These are phyloP conservation scores for Kazachstania africana DNA, from an alignment of 805 yeast species.

Conservation along the genomic window DNA sequence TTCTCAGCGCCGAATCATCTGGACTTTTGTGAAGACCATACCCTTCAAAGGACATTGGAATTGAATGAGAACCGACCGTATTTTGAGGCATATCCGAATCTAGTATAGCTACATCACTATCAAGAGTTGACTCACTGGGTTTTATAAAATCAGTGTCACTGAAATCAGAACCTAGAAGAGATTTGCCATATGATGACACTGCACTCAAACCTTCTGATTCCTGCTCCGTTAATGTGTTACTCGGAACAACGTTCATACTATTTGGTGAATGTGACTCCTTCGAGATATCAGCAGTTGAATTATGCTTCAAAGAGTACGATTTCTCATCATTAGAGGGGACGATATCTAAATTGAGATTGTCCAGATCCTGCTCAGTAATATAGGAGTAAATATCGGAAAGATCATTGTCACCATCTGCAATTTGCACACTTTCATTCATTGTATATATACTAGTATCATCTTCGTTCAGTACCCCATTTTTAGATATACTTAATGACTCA, in stretches of 20 bases:
- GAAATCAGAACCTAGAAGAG: conserved; percentile 25
- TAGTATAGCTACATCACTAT: conserved; percentile 7
- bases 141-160: conserved; percentile 12
- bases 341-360: conserved; percentile 13
- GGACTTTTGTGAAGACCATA: conserved; percentile 16
- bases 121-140: conserved; percentile 5
- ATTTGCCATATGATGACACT: conserved; percentile 26
- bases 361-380: conserved; percentile 23
- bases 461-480: background rate
- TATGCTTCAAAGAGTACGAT: conserved; percentile 3
- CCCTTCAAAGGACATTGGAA: conserved; percentile 14
- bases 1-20: conserved; percentile 18
- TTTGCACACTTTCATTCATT: background rate
- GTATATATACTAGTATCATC: background rate
- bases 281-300: conserved; percentile 3
- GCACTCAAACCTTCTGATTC: conserved; percentile 7
- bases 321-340: conserved; percentile 5
- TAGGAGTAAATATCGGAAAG: conserved; percentile 24
- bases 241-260: conserved; percentile 2
- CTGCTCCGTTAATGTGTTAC: conserved; percentile 2
- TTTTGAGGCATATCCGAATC: conserved; percentile 13
- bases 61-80: conserved; percentile 15
- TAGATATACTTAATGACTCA: conserved; percentile 1
- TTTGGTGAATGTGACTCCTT: conserved; percentile 1
- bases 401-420: conserved; percentile 3